Percentiles rank a stretch among this genome's conserved stretches.
Evolutionary conservation across 139 green algal genomes (phyloP).

Genomic region (Tetraselmis chui): DNA sequence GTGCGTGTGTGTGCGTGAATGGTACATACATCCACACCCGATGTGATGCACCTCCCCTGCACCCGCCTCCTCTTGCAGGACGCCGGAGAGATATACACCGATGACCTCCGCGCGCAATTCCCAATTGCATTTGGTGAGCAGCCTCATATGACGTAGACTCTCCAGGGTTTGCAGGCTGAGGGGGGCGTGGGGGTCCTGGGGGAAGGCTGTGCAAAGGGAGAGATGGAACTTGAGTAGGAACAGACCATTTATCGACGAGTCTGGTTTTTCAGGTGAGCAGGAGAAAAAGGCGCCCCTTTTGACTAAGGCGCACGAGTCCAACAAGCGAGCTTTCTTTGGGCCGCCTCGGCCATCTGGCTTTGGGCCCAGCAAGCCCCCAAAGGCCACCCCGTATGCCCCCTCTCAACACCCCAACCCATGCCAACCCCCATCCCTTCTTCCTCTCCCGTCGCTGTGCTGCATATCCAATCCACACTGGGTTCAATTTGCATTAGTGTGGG

Average conservation of each 20-base stretch:
- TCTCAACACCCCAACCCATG: neutral
- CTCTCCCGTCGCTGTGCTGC: neutral
- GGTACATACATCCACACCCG: neutral
- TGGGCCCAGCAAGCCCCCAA: neutral
- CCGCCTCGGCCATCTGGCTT: constrained; percentile 14
- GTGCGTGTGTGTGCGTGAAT: too few species aligned
- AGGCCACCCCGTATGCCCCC: too few species aligned
- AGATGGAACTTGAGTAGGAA: too few species aligned
- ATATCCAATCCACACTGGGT: neutral
- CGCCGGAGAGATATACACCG: constrained; percentile 4
- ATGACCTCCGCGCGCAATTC: constrained; percentile 29
- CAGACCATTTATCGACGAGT: too few species aligned
- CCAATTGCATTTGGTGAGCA: constrained; percentile 47
- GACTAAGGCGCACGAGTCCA: constrained; percentile 15
- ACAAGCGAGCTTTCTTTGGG: constrained; percentile 17
- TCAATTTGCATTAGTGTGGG: too few species aligned
- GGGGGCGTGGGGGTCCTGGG: neutral
- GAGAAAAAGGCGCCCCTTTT: constrained; percentile 6
- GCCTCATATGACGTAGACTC: too few species aligned
- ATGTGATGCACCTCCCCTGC: neutral
- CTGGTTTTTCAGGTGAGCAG: constrained; percentile 20
- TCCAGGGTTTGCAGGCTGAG: too few species aligned
- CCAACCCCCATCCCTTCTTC: neutral
- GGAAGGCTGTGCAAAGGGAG: neutral
- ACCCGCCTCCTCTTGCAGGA: too few species aligned